Conservation (phyloP, 768 basidiomycete genomes). For the Grammothele lineata region DNA sequence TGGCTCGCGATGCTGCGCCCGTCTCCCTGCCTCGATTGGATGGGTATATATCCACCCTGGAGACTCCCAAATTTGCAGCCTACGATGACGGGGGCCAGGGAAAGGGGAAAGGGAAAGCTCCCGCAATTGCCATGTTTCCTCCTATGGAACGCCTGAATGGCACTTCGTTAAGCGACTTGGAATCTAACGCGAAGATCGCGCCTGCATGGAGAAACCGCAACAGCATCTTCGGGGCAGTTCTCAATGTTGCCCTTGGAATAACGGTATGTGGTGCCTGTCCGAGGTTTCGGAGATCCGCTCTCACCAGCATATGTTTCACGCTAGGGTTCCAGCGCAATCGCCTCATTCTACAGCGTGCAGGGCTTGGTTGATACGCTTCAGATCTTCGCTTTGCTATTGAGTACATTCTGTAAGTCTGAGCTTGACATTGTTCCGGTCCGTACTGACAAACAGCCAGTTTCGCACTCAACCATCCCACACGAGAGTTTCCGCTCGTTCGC, state of each 20-base stretch:
- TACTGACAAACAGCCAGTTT: constrained; percentile 4
- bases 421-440: not conserved
- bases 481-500: constrained; percentile 56
- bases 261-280: constrained; percentile 38
- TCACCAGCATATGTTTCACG: too few relatives aligned
- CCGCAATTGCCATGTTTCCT: constrained; percentile 45
- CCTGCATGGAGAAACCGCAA: constrained; percentile 55
- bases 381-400: constrained; percentile 66
- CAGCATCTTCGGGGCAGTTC: constrained; percentile 42
- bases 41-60: constrained; percentile 45
- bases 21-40: constrained; percentile 63
- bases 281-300: too few relatives aligned
- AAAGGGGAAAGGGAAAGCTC: constrained; percentile 18
- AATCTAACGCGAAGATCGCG: constrained; percentile 44
- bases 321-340: constrained; percentile 67
- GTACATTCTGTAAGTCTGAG: constrained; percentile 51
- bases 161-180: constrained; percentile 53
- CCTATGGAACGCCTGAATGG: constrained; percentile 57
- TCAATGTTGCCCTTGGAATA: constrained; percentile 48
- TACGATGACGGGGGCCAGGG: not conserved
- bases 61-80: constrained; percentile 37
- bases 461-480: constrained; percentile 20
- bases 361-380: constrained; percentile 67
- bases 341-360: constrained; percentile 66
- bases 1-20: constrained; percentile 54